Evolutionary conservation across 2,329 filamentous ascomycete species (phyloP).

Genomic region (Teratosphaeria epicoccoides): DNA sequence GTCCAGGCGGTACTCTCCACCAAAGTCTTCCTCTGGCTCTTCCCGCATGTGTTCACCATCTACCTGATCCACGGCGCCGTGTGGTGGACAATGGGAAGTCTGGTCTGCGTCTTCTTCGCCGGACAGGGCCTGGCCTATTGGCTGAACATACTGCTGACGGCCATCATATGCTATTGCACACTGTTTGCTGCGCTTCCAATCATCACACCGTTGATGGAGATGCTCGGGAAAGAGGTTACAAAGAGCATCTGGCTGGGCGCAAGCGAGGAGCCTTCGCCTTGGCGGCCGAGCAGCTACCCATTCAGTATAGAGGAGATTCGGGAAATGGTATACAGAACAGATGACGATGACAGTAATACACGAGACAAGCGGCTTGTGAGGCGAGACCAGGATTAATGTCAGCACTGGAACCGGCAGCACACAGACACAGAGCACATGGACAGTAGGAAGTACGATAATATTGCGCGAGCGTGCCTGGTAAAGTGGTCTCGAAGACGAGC

Average conservation of each 20-base stretch:
- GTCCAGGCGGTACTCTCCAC: constrained; percentile 33
- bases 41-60: constrained; percentile 42
- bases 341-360: constrained; percentile 3
- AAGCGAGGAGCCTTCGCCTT: constrained; percentile 25
- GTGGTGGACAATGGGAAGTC: constrained; percentile 34
- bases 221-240: constrained; percentile 31
- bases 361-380: not conserved
- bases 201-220: constrained; percentile 30
- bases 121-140: constrained; percentile 24
- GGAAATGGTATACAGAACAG: constrained; percentile 5
- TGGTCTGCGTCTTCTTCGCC: constrained; percentile 29
- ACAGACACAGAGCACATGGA: not conserved
- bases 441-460: not conserved
- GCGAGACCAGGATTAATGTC: not conserved
- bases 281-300: constrained; percentile 18
- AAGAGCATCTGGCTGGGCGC: constrained; percentile 28
- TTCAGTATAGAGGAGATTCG: constrained; percentile 9
- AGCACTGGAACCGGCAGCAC: not conserved
- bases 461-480: not conserved
- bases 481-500: not conserved
- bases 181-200: constrained; percentile 27
- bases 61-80: constrained; percentile 39
- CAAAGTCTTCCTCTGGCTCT: constrained; percentile 32
- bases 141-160: constrained; percentile 28
- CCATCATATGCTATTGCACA: constrained; percentile 26